A percentile compares a stretch with the other conserved stretches of the same genome.
These are phyloP conservation scores for Yarrowia porcina DNA, from an alignment of 805 yeast species.

Conservation along the genomic window DNA sequence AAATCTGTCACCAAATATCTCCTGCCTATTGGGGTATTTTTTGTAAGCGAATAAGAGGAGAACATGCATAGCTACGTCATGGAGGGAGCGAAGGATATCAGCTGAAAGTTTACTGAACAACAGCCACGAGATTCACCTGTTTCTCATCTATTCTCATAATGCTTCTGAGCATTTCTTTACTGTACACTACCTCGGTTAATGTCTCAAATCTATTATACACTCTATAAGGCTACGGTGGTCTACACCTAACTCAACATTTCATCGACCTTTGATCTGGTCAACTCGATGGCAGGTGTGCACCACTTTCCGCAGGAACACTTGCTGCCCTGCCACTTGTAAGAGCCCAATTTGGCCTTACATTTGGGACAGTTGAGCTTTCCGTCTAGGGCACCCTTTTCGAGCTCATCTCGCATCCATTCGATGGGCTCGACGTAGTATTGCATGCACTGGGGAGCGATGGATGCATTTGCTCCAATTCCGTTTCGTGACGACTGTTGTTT, in stretches of 20 bases:
- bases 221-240: background rate
- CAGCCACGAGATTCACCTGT: no score
- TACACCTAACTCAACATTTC: conserved; percentile 40
- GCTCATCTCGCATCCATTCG: conserved; percentile 84
- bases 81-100: background rate
- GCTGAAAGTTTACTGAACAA: no score
- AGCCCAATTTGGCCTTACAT: conserved; percentile 83
- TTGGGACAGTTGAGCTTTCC: conserved; percentile 85
- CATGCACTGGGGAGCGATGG: conserved; percentile 51
- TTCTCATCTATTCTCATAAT: no score
- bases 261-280: conserved; percentile 80
- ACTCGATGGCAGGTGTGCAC: conserved; percentile 88
- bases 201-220: conserved; percentile 3
- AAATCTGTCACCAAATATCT: background rate
- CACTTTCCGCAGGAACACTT: conserved; percentile 93
- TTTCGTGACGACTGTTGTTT: conserved; percentile 27
- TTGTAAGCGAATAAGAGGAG: background rate
- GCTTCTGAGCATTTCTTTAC: no score
- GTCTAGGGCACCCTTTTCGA: conserved; percentile 71
- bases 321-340: conserved; percentile 91
- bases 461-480: conserved; percentile 30
- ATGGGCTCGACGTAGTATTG: conserved; percentile 88
- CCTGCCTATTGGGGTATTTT: background rate
- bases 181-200: no score
- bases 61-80: background rate